A percentile compares a stretch with the other conserved stretches of the same genome.
Conservation (phyloP, 257 asterid genomes). For the Lithospermum erythrorhizon region DNA sequence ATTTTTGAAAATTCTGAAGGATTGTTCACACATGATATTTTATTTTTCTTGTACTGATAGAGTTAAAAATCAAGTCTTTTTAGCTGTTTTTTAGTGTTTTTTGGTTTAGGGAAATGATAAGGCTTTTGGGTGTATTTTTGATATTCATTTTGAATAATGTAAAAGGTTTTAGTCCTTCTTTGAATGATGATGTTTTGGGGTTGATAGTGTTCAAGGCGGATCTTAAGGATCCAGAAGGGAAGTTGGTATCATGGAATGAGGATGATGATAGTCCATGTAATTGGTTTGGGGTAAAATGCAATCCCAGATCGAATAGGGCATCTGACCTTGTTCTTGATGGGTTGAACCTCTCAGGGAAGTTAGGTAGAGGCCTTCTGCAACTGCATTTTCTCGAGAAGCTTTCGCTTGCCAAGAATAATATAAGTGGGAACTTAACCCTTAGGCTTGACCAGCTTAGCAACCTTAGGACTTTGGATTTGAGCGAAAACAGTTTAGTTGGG, state of each 20-base stretch:
- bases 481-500: slow-evolving; percentile 61
- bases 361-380: slow-evolving; percentile 81
- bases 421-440: slow-evolving; percentile 59
- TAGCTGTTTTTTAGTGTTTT: slow-evolving; percentile 1
- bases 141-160: slow-evolving; percentile 18
- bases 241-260: slow-evolving; percentile 76
- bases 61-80: slow-evolving; percentile 4
- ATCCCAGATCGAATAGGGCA: slow-evolving; percentile 88
- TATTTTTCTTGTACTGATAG: neutral
- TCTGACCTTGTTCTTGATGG: slow-evolving; percentile 84
- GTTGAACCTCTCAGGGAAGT: slow-evolving; percentile 66
- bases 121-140: slow-evolving; percentile 17
- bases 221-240: slow-evolving; percentile 62
- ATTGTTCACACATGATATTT: no score
- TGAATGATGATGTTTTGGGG: slow-evolving; percentile 90
- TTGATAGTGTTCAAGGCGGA: slow-evolving; percentile 88
- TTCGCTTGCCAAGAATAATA: slow-evolving; percentile 60
- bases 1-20: no score
- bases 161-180: slow-evolving; percentile 49
- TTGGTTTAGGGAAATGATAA: slow-evolving; percentile 42
- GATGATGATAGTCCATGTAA: slow-evolving; percentile 80
- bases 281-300: slow-evolving; percentile 77
- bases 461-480: slow-evolving; percentile 62
- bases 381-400: slow-evolving; percentile 66
- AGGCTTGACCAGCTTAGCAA: slow-evolving; percentile 63